phyloP scores from a whole-genome alignment of 2,329 filamentous ascomycete genomes.

The Cordyceps pruinosa region DNA sequence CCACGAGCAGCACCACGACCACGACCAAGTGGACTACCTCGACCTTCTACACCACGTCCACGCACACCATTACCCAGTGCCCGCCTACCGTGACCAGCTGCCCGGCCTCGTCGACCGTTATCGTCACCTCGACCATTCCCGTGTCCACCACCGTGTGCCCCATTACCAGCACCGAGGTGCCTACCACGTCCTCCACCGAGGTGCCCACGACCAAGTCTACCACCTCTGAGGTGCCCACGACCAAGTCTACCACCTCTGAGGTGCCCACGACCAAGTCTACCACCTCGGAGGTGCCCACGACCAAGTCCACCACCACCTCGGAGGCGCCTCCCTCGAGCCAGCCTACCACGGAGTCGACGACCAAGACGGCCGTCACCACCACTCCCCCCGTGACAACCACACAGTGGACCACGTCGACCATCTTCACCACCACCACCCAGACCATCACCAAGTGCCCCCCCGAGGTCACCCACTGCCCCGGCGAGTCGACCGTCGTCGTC shows the following conservation, averaged over 20 bases:
- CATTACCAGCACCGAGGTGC: constrained; percentile 20
- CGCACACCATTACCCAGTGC: constrained; percentile 19
- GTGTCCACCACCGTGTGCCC: constrained; percentile 38
- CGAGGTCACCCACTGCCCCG: constrained; percentile 26
- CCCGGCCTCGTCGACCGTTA: constrained; percentile 22
- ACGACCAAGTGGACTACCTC: constrained; percentile 22
- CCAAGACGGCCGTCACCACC: constrained; percentile 31
- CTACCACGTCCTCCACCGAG: neutral
- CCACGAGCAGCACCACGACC: constrained; percentile 12
- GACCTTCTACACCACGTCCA: constrained; percentile 25
- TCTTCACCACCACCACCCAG: constrained; percentile 23
- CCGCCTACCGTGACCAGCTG: constrained; percentile 25
- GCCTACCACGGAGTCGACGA: constrained; percentile 30
- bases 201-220: neutral
- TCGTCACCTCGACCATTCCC: constrained; percentile 24
- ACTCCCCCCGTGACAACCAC: constrained; percentile 10
- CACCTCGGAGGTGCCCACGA: constrained; percentile 5
- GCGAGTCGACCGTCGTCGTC: constrained; percentile 19
- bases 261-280: neutral
- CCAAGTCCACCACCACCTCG: neutral
- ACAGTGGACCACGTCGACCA: constrained; percentile 25
- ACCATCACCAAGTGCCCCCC: constrained; percentile 20
- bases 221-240: neutral
- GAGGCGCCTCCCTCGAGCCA: constrained; percentile 1
- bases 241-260: neutral